Evolutionary conservation across 176 grass and related monocot species (phyloP).

Genomic region (Ensete ventricosum): DNA sequence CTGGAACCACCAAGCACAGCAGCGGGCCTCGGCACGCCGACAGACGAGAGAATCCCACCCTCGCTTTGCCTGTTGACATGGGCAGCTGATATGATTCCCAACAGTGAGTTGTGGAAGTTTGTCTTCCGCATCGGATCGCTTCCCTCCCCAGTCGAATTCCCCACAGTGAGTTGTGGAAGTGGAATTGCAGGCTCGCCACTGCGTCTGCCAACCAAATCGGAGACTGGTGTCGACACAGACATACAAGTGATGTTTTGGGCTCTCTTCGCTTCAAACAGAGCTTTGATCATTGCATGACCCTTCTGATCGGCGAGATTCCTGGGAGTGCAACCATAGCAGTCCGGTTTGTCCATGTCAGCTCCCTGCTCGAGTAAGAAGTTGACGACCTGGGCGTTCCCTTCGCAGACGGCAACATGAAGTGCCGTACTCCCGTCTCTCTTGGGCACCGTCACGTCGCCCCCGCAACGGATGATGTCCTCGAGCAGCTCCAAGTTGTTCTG

Average conservation of each 20-base stretch:
- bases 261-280: conserved; percentile 38
- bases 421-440: conserved; percentile 45
- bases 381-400: conserved; percentile 49
- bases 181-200: conserved; percentile 50
- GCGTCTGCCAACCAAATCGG: conserved; percentile 37
- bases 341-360: conserved; percentile 44
- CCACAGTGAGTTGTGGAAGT: not conserved
- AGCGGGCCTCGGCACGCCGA: conserved; percentile 8
- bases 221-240: not conserved
- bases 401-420: conserved; percentile 64
- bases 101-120: conserved; percentile 70
- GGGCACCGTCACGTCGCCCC: conserved; percentile 31
- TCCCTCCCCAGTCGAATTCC: not conserved
- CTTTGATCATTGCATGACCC: conserved; percentile 52
- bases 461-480: conserved; percentile 37
- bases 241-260: not conserved
- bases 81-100: conserved; percentile 52
- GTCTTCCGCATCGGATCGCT: not conserved
- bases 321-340: conserved; percentile 46
- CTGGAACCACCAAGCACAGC: not conserved
- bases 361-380: conserved; percentile 48
- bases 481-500: conserved; percentile 47
- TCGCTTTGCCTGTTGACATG: conserved; percentile 10
- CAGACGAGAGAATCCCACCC: conserved; percentile 6
- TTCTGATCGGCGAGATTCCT: conserved; percentile 67